Evolutionary conservation across 2,329 filamentous ascomycete genomes (phyloP).

Genomic region (Fusarium solani-melongenae): DNA sequence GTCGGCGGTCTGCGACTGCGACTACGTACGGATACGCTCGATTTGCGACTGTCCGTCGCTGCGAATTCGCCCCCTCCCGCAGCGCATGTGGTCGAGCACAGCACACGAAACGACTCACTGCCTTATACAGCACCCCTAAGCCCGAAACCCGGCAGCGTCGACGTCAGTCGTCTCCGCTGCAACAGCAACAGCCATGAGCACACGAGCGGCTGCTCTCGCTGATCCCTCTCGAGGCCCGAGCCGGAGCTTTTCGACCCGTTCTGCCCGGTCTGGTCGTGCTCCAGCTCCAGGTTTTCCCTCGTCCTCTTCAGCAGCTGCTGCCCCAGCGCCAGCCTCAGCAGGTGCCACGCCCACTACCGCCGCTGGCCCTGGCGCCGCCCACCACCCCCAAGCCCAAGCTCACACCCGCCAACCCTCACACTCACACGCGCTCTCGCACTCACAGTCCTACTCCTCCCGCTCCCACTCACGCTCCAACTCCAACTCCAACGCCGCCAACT

Average conservation of each 20-base stretch:
- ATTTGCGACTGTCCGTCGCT: neutral
- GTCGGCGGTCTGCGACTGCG: slow-evolving; percentile 1
- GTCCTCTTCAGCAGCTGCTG: slow-evolving; percentile 15
- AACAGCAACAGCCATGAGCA: slow-evolving; percentile 36
- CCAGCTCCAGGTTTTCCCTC: slow-evolving; percentile 34
- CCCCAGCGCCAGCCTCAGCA: slow-evolving; percentile 23
- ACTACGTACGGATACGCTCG: neutral
- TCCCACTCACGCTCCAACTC: slow-evolving; percentile 40
- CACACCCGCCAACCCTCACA: slow-evolving; percentile 43
- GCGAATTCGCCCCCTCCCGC: neutral
- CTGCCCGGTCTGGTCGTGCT: slow-evolving; percentile 42
- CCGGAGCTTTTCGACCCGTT: slow-evolving; percentile 51
- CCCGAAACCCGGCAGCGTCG: slow-evolving; percentile 19
- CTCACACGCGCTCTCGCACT: slow-evolving; percentile 36
- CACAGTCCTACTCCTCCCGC: slow-evolving; percentile 35
- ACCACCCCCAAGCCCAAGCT: slow-evolving; percentile 30
- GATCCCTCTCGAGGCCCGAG: slow-evolving; percentile 46
- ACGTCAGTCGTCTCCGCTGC: neutral
- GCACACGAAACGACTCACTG: slow-evolving; percentile 19
- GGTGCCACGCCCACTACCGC: slow-evolving; percentile 37
- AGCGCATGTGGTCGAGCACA: slow-evolving; percentile 8
- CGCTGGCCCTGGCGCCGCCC: slow-evolving; percentile 30
- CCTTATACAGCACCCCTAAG: slow-evolving; percentile 23
- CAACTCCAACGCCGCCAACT: slow-evolving; percentile 42
- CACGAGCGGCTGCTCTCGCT: slow-evolving; percentile 38